phyloP scores from a whole-genome alignment of 2,329 filamentous ascomycete species.

The Colletotrichum sp. region DNA sequence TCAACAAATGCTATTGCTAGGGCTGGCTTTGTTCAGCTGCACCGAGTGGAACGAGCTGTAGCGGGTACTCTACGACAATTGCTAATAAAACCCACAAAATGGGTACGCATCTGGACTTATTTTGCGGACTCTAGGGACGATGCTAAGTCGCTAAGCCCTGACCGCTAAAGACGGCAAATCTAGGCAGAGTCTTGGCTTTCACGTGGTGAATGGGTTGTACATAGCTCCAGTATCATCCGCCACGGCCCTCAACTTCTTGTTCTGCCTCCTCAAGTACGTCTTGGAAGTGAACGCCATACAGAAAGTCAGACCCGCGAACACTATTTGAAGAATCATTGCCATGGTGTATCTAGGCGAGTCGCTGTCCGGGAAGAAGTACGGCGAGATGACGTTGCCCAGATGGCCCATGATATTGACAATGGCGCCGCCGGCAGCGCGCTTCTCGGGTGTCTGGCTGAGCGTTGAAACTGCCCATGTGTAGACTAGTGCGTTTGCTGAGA shows the following conservation, averaged over 20 bases:
- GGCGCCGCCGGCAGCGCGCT: conserved; percentile 44
- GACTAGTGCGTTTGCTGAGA: conserved; percentile 39
- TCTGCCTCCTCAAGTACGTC: conserved; percentile 16
- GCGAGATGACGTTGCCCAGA: conserved; percentile 48
- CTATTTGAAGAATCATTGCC: conserved; percentile 35
- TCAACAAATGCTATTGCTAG: neutral
- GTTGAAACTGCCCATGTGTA: conserved; percentile 46
- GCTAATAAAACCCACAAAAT: neutral
- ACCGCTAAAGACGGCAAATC: neutral
- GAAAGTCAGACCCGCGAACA: conserved; percentile 13
- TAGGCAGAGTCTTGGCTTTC: neutral
- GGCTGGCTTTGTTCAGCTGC: neutral
- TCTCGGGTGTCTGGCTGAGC: conserved; percentile 46
- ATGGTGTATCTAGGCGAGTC: conserved; percentile 45
- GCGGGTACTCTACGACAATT: neutral
- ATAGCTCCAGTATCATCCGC: conserved; percentile 2
- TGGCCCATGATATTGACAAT: conserved; percentile 50
- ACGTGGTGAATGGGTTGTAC: conserved; percentile 23
- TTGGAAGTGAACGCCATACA: conserved; percentile 5
- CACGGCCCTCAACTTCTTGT: conserved; percentile 16
- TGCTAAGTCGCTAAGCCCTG: neutral
- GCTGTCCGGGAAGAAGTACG: conserved; percentile 45
- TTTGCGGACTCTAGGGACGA: neutral
- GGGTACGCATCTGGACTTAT: neutral
- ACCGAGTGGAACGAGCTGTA: neutral